Conservation (phyloP, 805 yeast genomes). For the Cyberlindnera euphorbiiphila region DNA sequence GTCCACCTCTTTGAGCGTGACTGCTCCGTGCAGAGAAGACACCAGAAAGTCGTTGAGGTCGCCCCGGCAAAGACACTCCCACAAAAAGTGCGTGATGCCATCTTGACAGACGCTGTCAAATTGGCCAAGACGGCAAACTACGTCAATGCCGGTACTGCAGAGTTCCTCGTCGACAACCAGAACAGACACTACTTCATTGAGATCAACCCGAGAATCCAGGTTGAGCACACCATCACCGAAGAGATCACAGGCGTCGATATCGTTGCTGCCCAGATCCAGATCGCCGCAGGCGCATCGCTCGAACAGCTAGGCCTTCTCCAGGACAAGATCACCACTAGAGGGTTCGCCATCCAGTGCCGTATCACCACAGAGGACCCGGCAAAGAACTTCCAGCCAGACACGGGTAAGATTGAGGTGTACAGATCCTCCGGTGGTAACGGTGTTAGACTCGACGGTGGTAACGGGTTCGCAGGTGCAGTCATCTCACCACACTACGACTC, state of each 20-base stretch:
- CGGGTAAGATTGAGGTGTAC: conserved; percentile 96
- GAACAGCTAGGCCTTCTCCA: conserved; percentile 89
- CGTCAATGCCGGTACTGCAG: conserved; percentile 98
- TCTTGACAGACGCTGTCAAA: conserved; percentile 90
- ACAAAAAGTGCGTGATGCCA: conserved; percentile 78
- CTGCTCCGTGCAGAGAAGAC: conserved; percentile 99
- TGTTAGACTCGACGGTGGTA: conserved; percentile 97
- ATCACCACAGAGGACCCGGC: conserved; percentile 98
- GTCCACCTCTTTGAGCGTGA: conserved; percentile 96
- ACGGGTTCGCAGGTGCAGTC: conserved; percentile 94
- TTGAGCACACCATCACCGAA: conserved; percentile 97
- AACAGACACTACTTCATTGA: conserved; percentile 97
- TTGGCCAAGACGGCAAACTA: conserved; percentile 86
- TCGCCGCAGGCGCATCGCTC: conserved; percentile 96
- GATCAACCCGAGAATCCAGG: conserved; percentile 97
- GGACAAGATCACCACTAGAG: conserved; percentile 92
- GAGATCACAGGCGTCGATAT: conserved; percentile 98
- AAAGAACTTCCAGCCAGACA: conserved; percentile 96
- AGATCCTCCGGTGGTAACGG: conserved; percentile 99
- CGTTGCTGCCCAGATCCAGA: conserved; percentile 97
- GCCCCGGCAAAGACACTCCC: conserved; percentile 96
- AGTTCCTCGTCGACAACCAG: conserved; percentile 88
- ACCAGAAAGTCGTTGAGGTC: conserved; percentile 96
- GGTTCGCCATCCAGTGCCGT: conserved; percentile 98
- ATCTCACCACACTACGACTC: conserved; percentile 98